Base-by-base conservation (phyloP, 352 stramenopile species). In the Phytophthora tentaculata region DNA sequence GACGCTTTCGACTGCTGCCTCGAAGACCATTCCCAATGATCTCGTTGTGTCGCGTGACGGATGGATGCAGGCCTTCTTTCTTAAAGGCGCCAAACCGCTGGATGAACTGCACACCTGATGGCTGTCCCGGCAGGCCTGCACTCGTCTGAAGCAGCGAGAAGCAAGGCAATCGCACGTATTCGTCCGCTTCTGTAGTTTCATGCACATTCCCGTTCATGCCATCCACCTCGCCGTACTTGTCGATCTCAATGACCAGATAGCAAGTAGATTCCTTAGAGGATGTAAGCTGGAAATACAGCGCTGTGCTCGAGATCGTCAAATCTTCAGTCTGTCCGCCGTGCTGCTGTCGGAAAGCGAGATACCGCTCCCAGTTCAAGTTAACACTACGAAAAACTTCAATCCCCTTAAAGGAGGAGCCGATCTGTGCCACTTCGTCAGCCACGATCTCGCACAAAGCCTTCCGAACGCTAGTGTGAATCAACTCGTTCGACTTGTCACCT, bases 161-260 rank as follows among this genome's bases (percentile, higher is more conserved):
- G 32, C 82, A 92, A 14, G 88, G 88, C 20, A 91, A 77, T 39
- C 88, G 82, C 16, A 95, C 73, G 55, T 86, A 94, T 50, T 92
- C 73, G 23, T 93, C 83, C 7, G 77, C 67, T 41, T 86, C 80
- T 1, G 74, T 43, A 16, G 76, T 63, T 63, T 92, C 83, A 37
- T 92, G 80, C 1, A 81, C 67, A 35, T 77, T 79, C 45, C 61
- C 67, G 19, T 81, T 87, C 41, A 84, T 70, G 7, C 81, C 78
- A 56, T 92, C 82, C 9, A 91, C 76, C 32, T 95, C 88, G 2
- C 83, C 75, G 51, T 94, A 91, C 65, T 92, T 93, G 61, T 95
- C 85, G 24, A 94, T 91, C 58, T 95, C 88, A 53, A 95, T 90
- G 17, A 95, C 85, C 37, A 95, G 61, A 57, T 95, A 95, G 56